Percentiles rank a stretch among this genome's conserved stretches.
phyloP scores from a whole-genome alignment of 352 stramenopile species.

The Peronospora farinosa region DNA sequence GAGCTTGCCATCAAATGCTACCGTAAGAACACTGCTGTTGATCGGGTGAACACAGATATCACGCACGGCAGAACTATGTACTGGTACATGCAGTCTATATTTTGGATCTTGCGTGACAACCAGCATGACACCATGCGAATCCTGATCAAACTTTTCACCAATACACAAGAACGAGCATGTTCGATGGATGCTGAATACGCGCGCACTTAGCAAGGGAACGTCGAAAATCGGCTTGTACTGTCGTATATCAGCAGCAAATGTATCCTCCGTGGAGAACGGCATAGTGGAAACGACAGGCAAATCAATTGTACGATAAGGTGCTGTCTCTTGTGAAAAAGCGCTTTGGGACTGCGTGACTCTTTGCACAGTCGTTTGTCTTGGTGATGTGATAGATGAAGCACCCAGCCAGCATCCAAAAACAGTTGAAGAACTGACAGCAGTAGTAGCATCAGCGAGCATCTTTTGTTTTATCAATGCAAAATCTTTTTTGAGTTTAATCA shows the following conservation, averaged over 20 bases:
- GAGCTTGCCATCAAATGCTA: conserved; percentile 59
- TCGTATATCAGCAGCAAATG: conserved; percentile 12
- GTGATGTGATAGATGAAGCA: neutral
- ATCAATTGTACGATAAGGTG: neutral
- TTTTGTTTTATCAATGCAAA: conserved; percentile 13
- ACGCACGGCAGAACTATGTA: conserved; percentile 46
- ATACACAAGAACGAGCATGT: conserved; percentile 50
- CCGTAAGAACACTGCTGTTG: conserved; percentile 35
- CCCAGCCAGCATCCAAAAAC: neutral
- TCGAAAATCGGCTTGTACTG: conserved; percentile 43
- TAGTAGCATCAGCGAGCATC: neutral
- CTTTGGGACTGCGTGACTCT: conserved; percentile 1
- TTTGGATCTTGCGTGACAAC: conserved; percentile 34
- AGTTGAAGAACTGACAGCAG: neutral
- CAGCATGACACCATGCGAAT: conserved; percentile 39
- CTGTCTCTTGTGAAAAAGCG: neutral
- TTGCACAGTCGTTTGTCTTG: neutral
- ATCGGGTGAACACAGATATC: conserved; percentile 43
- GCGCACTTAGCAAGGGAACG: conserved; percentile 32
- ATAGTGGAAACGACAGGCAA: neutral
- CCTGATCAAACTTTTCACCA: conserved; percentile 32
- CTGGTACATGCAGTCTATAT: conserved; percentile 22
- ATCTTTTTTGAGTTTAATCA: conserved; percentile 29
- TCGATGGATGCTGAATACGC: conserved; percentile 47
- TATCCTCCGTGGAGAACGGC: neutral